Percentiles rank a stretch among this genome's conserved stretches.
These are phyloP conservation scores for Juncus inflexus DNA, from an alignment of 176 grass and related monocot genomes.

Conservation along the genomic window DNA sequence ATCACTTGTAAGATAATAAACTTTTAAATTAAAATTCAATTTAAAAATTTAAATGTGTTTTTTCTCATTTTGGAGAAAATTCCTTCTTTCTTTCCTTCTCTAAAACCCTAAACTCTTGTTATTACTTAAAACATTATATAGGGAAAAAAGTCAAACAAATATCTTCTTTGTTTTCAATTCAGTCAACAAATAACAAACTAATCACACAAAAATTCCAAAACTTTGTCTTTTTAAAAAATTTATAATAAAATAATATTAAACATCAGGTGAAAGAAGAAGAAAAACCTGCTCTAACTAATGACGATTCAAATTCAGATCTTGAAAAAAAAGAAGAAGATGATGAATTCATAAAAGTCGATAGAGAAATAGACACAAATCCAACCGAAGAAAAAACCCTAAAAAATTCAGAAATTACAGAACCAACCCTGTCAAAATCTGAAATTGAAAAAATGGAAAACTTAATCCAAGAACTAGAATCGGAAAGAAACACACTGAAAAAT, in stretches of 20 bases:
- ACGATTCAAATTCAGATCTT: conserved; percentile 31
- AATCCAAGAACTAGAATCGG: conserved; percentile 74
- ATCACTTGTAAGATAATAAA: no score
- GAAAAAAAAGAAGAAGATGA: conserved; percentile 66
- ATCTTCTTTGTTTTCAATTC: no score
- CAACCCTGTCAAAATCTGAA: conserved; percentile 39
- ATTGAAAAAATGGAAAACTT: conserved; percentile 46
- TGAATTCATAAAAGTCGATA: conserved; percentile 59
- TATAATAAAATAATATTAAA: conserved; percentile 3
- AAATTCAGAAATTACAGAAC: conserved; percentile 35
- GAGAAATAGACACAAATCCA: conserved; percentile 30
- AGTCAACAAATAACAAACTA: no score
- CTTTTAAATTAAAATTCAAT: no score
- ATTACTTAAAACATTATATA: no score
- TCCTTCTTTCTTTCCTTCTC: no score
- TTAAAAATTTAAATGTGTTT: no score
- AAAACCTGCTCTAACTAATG: conserved; percentile 33
- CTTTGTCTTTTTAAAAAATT: not conserved
- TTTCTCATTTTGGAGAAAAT: no score
- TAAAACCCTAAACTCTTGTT: no score
- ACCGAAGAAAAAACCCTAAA: conserved; percentile 33
- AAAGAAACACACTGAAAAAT: conserved; percentile 40
- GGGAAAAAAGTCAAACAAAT: no score
- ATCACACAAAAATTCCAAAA: not conserved
- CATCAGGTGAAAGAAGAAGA: conserved; percentile 42